Conservation (phyloP, 2,329 filamentous ascomycete species). For the Paracoccidioides lutzii region DNA sequence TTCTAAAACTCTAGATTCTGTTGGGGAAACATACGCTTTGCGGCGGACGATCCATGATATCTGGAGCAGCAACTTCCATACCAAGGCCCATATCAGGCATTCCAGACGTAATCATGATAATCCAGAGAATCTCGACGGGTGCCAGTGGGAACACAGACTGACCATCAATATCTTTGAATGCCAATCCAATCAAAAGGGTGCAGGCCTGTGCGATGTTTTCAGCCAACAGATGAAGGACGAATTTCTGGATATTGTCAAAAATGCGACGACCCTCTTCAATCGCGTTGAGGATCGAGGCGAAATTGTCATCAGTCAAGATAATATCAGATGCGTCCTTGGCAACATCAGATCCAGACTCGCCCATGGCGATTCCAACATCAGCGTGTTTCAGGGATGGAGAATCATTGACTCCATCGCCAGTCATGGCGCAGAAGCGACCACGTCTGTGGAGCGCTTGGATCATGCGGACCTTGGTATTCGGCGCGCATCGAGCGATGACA, state of each 20-base stretch:
- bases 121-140: slow-evolving; percentile 81
- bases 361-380: slow-evolving; percentile 84
- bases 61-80: slow-evolving; percentile 59
- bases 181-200: slow-evolving; percentile 66
- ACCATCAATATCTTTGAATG: slow-evolving; percentile 57
- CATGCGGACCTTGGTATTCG: slow-evolving; percentile 68
- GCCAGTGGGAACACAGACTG: slow-evolving; percentile 77
- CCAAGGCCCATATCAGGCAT: slow-evolving; percentile 82
- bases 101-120: slow-evolving; percentile 84
- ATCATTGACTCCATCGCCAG: slow-evolving; percentile 80
- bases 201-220: slow-evolving; percentile 78
- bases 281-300: slow-evolving; percentile 71
- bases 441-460: slow-evolving; percentile 51
- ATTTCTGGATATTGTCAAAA: slow-evolving; percentile 84
- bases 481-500: slow-evolving; percentile 47
- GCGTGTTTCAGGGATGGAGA: slow-evolving; percentile 67
- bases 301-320: slow-evolving; percentile 29
- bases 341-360: slow-evolving; percentile 65
- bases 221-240: slow-evolving; percentile 64
- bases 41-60: slow-evolving; percentile 70
- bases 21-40: slow-evolving; percentile 38
- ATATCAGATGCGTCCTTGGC: slow-evolving; percentile 58
- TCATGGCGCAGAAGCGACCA: slow-evolving; percentile 70
- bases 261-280: slow-evolving; percentile 75
- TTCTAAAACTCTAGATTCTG: neutral